Evolutionary conservation across 345 rosid genomes (phyloP).

Genomic region (Eucalyptus sideroxylon): DNA sequence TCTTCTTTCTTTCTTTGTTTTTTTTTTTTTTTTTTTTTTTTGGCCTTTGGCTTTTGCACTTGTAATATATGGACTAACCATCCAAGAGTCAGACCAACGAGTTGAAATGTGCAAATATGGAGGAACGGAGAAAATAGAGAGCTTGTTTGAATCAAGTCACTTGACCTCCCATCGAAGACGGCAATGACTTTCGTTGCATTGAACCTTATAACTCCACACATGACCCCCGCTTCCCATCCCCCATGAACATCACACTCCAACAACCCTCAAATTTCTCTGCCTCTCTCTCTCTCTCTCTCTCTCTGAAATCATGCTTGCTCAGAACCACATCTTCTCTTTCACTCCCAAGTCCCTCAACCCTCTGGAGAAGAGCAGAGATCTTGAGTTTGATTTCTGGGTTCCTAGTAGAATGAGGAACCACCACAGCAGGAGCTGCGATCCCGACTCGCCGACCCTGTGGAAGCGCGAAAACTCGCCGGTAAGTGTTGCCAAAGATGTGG

Average conservation of each 20-base stretch:
- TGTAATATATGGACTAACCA: not conserved
- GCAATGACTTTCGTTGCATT: slow-evolving; percentile 10
- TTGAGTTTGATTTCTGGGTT: slow-evolving; percentile 32
- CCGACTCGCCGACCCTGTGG: not conserved
- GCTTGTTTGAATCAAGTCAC: not conserved
- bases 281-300: not conserved
- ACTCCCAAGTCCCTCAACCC: not conserved
- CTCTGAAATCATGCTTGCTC: not conserved
- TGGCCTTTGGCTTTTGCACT: not conserved
- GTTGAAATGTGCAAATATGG: not conserved
- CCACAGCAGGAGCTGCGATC: not conserved
- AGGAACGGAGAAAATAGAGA: not conserved
- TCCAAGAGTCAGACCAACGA: not conserved
- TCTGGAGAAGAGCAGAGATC: not conserved
- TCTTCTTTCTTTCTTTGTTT: too few relatives aligned
- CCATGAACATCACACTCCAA: not conserved
- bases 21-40: too few relatives aligned
- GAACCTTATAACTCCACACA: not conserved
- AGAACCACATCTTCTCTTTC: not conserved
- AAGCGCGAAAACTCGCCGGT: not conserved
- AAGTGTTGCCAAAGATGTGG: not conserved
- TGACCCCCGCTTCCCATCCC: not conserved
- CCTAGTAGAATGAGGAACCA: not conserved
- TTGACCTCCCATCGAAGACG: slow-evolving; percentile 16
- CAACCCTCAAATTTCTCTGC: not conserved